These are phyloP conservation scores for Fusarium nelsonii DNA, from an alignment of 2,329 filamentous ascomycete species.

Conservation along the genomic window DNA sequence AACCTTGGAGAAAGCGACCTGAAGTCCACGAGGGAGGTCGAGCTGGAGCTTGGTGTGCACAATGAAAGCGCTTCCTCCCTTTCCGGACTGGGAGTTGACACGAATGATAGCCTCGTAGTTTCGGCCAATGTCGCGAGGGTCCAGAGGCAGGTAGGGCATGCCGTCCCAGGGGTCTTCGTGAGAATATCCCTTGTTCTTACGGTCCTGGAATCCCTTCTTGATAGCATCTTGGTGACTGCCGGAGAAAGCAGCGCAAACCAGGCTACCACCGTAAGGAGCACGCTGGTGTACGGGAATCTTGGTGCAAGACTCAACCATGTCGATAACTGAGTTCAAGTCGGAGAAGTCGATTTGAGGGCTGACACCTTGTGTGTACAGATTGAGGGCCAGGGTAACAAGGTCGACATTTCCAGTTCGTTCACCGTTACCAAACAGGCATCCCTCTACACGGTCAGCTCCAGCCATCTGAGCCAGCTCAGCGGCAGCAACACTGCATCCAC, in stretches of 20 bases:
- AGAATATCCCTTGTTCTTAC: slow-evolving; percentile 69
- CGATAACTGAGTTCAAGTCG: slow-evolving; percentile 86
- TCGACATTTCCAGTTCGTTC: slow-evolving; percentile 97
- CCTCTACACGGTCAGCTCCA: slow-evolving; percentile 92
- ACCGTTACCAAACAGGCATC: slow-evolving; percentile 90
- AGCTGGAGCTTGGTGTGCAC: slow-evolving; percentile 90
- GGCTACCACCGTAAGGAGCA: slow-evolving; percentile 88
- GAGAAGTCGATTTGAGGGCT: slow-evolving; percentile 87
- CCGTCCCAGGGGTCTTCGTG: slow-evolving; percentile 78
- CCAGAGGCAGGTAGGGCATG: slow-evolving; percentile 91
- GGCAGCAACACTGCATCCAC: slow-evolving; percentile 89
- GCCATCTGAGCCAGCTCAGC: slow-evolving; percentile 97
- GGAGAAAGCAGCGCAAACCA: slow-evolving; percentile 91
- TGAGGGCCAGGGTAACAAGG: slow-evolving; percentile 89
- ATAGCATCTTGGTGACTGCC: slow-evolving; percentile 96
- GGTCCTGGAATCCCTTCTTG: slow-evolving; percentile 86
- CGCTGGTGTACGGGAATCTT: slow-evolving; percentile 94
- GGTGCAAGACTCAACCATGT: slow-evolving; percentile 90
- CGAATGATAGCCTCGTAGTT: slow-evolving; percentile 99
- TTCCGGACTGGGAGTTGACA: slow-evolving; percentile 96
- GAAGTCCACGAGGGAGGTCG: slow-evolving; percentile 91
- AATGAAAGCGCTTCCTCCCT: slow-evolving; percentile 95
- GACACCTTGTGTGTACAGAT: slow-evolving; percentile 94
- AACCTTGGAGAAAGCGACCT: slow-evolving; percentile 89
- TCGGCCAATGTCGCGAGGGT: slow-evolving; percentile 91